Evolutionary conservation across 2,329 filamentous ascomycete species (phyloP), one percentile per base, ranked within the genome.

Genomic region (Colletotrichum tofieldiae): DNA sequence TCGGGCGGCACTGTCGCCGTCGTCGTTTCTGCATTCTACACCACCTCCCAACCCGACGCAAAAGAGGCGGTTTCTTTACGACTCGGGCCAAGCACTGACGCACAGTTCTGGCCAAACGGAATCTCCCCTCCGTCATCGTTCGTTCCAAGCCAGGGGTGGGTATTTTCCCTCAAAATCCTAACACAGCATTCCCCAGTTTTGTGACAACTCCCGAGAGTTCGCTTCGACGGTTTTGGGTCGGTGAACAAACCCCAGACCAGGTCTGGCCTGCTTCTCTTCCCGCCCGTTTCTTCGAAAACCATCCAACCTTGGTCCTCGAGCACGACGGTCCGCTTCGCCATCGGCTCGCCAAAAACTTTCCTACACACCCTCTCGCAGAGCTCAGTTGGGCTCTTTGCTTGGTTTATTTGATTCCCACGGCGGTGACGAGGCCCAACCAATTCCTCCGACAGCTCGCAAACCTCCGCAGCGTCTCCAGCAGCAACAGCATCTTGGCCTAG

Each of bases 171-270:
- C 45, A 64, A 64, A 41, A 39, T 32, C 54, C 54, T 16, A 56
- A 49, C 14, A 23, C 23, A 45, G 18, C 16, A 47, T 37, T 58
- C 62, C 51, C 62, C 62, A 58, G 62, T 65, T 65, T 65, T 65
- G 45, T 58, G 47, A 64, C 65, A 55, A 60, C 65, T 69, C 65
- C 54, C 65, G 59, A 59, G 49, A 47, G 47, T 29, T 69, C 59
- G 59, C 65, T 60, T 62, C 65, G 23, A 58, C 45, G 56, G 51
- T 56, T 67, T 49, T 39, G 56, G 69, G 65, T 64, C 69, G 69
- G 69, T 72, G 69, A 72, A 64, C 59, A 43, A 43, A 41, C 11
- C 61, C 59, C 59, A 60, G 59, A 69, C 69, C 65, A 69, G 69
- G 69, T 72, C 14, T 39, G 55, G 69, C 69, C 69, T 65, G 69